These are phyloP conservation scores for Pseudohalonectria lignicola DNA, from an alignment of 2,329 filamentous ascomycete genomes.

Conservation along the genomic window DNA sequence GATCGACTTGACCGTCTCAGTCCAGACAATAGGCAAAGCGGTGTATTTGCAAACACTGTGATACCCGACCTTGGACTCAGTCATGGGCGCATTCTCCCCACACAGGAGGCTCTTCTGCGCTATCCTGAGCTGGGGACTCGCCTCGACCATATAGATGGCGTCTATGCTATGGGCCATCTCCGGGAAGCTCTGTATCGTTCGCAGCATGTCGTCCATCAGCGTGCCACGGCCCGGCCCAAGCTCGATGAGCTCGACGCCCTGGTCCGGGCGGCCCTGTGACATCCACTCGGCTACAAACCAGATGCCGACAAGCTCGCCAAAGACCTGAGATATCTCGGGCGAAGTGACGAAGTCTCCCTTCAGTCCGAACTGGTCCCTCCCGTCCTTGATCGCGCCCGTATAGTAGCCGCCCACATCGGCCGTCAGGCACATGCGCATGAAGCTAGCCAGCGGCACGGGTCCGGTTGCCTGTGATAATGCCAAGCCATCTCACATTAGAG, in stretches of 20 bases:
- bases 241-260: conserved; percentile 81
- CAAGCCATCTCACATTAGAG: too few relatives aligned
- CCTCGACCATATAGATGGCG: conserved; percentile 87
- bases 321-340: conserved; percentile 93
- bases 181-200: conserved; percentile 76
- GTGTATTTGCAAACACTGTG: conserved; percentile 68
- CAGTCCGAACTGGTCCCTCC: conserved; percentile 78
- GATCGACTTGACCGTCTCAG: conserved; percentile 77
- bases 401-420: conserved; percentile 89
- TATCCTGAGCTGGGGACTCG: conserved; percentile 67
- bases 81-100: conserved; percentile 53
- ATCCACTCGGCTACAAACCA: conserved; percentile 98
- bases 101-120: conserved; percentile 77
- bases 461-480: conserved; percentile 67
- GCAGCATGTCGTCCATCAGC: conserved; percentile 90
- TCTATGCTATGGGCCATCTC: conserved; percentile 67
- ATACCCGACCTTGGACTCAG: conserved; percentile 62
- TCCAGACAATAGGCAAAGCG: conserved; percentile 72
- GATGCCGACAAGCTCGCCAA: conserved; percentile 86
- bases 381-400: conserved; percentile 58
- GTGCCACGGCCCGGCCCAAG: conserved; percentile 90
- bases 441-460: conserved; percentile 81
- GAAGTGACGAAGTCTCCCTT: conserved; percentile 96
- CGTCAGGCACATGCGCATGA: conserved; percentile 98
- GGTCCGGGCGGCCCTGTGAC: conserved; percentile 64